Evolutionary conservation across 495 filamentous ascomycete genomes (phyloP), one percentile per base, ranked within the genome.

Genomic region (Aspergillus biplanus): DNA sequence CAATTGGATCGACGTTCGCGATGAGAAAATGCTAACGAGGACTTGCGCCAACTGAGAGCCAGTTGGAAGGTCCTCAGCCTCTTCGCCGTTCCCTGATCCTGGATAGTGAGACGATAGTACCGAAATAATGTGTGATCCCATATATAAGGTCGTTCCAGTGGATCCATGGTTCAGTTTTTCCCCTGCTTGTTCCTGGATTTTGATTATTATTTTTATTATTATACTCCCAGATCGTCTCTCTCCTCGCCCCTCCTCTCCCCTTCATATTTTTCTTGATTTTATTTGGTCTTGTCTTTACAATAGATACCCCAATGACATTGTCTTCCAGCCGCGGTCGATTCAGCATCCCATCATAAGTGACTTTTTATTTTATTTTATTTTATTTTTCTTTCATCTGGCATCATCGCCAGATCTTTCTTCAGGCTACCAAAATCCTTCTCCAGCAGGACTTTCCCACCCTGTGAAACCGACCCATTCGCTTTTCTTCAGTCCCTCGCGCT

Each of bases 151-250:
- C 58, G n/a, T 37, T 16, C 16, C 47, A 18, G 55, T 57, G 55
- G 55, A 57, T 62, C 59, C 59, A 55, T 56, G 59, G 59, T 62
- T 63, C 59, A 58, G 44, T 53, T 56, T 35, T 39, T 60, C 65
- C 66, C 52, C 58, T 60, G 33, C 58, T 49, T 42, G 47, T 60
- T 57, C 37, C 34, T 27, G 42, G 31, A 11, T 57, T 42, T 49
- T 50, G 21, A 50, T 9, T 50, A 56, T 27, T 33, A 35, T 32
- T 42, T 15, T 33, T 46, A 35, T 16, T 34, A n/a, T 33, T 46
- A 12, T 18, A 15, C 33, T 35, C 27, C 52, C 33, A 27, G 21
- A 27, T 46, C 34, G 33, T 31, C 61, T 52, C 31, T 58, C 52
- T 48, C 49, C 33, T 54, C 15, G n/a, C 49, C 59, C 58, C 42